phyloP scores from a whole-genome alignment of 805 yeast species.

The Metschnikowia corniflorae region DNA sequence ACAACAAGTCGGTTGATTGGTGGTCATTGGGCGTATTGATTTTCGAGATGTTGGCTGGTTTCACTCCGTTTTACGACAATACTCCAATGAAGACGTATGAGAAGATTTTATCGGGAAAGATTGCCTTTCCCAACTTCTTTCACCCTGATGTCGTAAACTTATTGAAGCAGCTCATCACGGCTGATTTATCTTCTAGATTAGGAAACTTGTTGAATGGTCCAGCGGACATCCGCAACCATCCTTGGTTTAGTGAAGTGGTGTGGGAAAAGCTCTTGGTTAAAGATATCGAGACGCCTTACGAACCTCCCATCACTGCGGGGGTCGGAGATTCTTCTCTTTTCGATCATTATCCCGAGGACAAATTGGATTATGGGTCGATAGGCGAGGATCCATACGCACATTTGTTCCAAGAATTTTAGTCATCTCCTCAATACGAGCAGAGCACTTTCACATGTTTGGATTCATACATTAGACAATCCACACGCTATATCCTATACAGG shows the following conservation, averaged over 20 bases:
- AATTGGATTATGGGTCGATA: conserved; percentile 35
- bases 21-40: conserved; percentile 62
- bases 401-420: conserved; percentile 33
- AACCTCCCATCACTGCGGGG: conserved; percentile 61
- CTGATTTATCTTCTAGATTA: conserved; percentile 52
- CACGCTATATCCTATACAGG: conserved; percentile 4
- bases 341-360: conserved; percentile 46
- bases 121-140: conserved; percentile 50
- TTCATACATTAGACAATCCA: background rate
- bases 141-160: conserved; percentile 53
- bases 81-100: conserved; percentile 64
- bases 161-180: conserved; percentile 47
- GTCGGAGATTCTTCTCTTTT: conserved; percentile 53
- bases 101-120: conserved; percentile 51
- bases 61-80: conserved; percentile 60
- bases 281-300: conserved; percentile 62
- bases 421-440: too few species aligned
- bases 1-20: conserved; percentile 63
- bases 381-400: conserved; percentile 40
- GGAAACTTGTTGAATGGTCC: conserved; percentile 59
- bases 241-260: conserved; percentile 58
- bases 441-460: too few species aligned
- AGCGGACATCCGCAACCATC: conserved; percentile 52
- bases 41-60: conserved; percentile 60
- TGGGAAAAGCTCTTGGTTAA: conserved; percentile 55